Evolutionary conservation across 441 rosid genomes (phyloP).

Genomic region (Brassica hybrid): DNA sequence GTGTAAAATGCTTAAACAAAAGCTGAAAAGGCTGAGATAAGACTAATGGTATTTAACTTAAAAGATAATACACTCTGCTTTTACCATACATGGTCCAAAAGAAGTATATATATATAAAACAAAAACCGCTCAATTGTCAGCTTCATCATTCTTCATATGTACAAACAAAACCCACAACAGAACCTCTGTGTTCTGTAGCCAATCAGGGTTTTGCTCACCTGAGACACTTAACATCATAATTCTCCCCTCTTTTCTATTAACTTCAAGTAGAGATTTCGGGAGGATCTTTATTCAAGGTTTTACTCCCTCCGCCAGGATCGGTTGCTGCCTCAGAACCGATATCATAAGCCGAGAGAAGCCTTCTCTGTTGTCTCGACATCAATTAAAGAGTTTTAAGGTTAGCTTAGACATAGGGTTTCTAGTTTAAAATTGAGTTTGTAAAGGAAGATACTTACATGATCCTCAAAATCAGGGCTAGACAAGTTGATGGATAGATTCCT

Average conservation of each 20-base stretch:
- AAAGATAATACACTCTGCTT: conserved; percentile 9
- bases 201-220: conserved; percentile 15
- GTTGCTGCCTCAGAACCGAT: conserved; percentile 50
- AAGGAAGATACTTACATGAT: conserved; percentile 56
- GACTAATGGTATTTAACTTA: not conserved
- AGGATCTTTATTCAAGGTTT: conserved; percentile 35
- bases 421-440: conserved; percentile 3
- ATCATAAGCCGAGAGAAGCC: conserved; percentile 73
- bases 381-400: conserved; percentile 4
- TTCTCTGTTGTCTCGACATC: conserved; percentile 60
- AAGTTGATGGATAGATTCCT: conserved; percentile 69
- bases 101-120: conserved; percentile 2
- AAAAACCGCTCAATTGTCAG: conserved; percentile 20
- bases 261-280: conserved; percentile 48
- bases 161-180: conserved; percentile 32
- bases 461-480: conserved; percentile 68
- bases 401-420: not conserved
- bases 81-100: conserved; percentile 15
- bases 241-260: not conserved
- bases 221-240: not conserved
- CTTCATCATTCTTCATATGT: conserved; percentile 38
- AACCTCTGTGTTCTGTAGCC: too few species aligned
- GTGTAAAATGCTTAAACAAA: not conserved
- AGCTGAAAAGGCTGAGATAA: not conserved
- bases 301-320: conserved; percentile 43